These are phyloP conservation scores for Bimuria novae-zelandiae DNA, from an alignment of 2,329 filamentous ascomycete genomes.

Conservation along the genomic window DNA sequence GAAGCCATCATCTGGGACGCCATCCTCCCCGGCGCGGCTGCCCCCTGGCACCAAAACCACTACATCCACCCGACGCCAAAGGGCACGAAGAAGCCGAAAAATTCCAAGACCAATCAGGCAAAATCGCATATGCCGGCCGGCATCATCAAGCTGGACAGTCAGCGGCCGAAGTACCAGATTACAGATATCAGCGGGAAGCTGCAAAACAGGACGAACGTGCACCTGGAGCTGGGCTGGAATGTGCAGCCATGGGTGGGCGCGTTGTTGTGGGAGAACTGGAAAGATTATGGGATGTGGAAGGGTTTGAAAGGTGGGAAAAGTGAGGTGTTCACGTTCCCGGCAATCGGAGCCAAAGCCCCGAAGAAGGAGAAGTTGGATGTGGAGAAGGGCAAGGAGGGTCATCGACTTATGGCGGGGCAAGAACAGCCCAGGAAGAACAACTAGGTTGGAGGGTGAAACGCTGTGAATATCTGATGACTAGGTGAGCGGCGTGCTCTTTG, in stretches of 20 bases:
- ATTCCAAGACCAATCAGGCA: constrained; percentile 51
- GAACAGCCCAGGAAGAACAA: constrained; percentile 29
- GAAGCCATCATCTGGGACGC: constrained; percentile 93
- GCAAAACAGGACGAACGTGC: constrained; percentile 73
- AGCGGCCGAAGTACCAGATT: constrained; percentile 96
- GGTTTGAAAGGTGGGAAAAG: constrained; percentile 67
- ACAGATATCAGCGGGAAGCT: constrained; percentile 84
- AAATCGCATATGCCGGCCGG: constrained; percentile 59
- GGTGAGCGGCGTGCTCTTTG: neutral
- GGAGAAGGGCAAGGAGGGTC: constrained; percentile 55
- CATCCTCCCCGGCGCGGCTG: constrained; percentile 79
- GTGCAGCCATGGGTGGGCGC: constrained; percentile 95
- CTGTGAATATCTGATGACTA: neutral
- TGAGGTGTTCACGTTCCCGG: constrained; percentile 67
- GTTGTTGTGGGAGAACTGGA: constrained; percentile 71
- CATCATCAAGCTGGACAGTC: constrained; percentile 76
- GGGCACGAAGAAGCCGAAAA: constrained; percentile 37
- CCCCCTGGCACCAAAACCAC: constrained; percentile 58
- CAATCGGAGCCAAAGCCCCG: constrained; percentile 67
- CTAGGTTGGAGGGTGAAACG: neutral
- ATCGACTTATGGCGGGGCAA: constrained; percentile 48
- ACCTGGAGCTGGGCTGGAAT: constrained; percentile 87
- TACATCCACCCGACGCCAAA: constrained; percentile 64
- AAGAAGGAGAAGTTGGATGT: constrained; percentile 54
- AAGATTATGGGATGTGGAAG: constrained; percentile 65